Base-by-base conservation (phyloP, 768 basidiomycete species). In the Cubamyces lactineus region DNA sequence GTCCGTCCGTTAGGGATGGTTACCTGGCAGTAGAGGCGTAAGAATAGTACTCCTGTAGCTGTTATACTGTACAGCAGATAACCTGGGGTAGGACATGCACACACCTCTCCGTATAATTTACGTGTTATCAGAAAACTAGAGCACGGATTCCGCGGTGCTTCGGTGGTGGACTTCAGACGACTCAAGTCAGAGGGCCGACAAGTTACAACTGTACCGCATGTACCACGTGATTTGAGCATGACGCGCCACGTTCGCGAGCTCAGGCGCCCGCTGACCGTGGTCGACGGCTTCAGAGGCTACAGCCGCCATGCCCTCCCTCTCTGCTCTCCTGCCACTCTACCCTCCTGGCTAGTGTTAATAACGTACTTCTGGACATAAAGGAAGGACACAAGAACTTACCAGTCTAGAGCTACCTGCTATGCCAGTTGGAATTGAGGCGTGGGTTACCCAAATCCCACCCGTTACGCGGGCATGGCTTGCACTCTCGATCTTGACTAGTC, bases 361-460 rank as follows among this genome's bases (percentile, higher is more conserved):
- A 41, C 13, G 5, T 2, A 54, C 6, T 54, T 24, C 19, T 15
- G 11, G 16, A 24, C 5, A 24, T 1, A 11, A 17, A 15, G 21
- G 38, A 41, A 28, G 19, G 1, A 9, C 26, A 26, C 28, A 3
- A 26, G 11, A 28, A n/a, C 34, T 34, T 9, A 11, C 1, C 11
- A 34, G 34, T 34, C 19, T 19, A 21, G 45, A 21, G 21, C 4
- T 17, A 5, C 24, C 23, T 42, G 53, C 45, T 7, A 92, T 92
- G 91, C 88, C 88, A 23, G 89, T 90, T 58, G 91, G 90, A 57
- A 82, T 95, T 64, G 94, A 96, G 72, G 91, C 88, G 34, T 96
- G 94, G 95, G 83, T 97, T 38, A 83, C 82, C 28, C 92, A 95
- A 69, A 91, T 98, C 62, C 95, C 95, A 38, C 95, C 95, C 5